Evolutionary conservation across 1,284 basidiomycete genomes (phyloP).

Genomic region (Baeospora myosura): DNA sequence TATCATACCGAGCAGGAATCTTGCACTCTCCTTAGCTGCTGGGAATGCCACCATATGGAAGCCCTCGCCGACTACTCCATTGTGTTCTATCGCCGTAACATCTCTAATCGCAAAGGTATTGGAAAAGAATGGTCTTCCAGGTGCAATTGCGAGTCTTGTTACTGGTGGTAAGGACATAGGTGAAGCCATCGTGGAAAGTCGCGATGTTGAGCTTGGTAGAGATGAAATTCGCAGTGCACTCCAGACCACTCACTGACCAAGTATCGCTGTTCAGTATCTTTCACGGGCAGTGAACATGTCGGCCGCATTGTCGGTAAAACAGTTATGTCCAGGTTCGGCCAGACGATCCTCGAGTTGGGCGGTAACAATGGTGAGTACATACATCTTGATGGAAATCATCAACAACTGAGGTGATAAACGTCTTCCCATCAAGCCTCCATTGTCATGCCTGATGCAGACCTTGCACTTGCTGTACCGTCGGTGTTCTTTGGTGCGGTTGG

Average conservation of each 20-base stretch:
- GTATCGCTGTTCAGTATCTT: slow-evolving; percentile 71
- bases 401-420: background rate
- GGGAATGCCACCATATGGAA: slow-evolving; percentile 96
- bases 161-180: slow-evolving; percentile 81
- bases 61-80: slow-evolving; percentile 82
- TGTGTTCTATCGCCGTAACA: slow-evolving; percentile 84
- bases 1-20: slow-evolving; percentile 55
- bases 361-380: slow-evolving; percentile 76
- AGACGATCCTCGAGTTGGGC: slow-evolving; percentile 86
- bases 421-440: slow-evolving; percentile 59
- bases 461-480: slow-evolving; percentile 79
- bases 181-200: slow-evolving; percentile 68
- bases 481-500: slow-evolving; percentile 93
- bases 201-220: slow-evolving; percentile 68
- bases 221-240: slow-evolving; percentile 1
- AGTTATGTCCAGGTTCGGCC: slow-evolving; percentile 78
- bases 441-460: slow-evolving; percentile 89
- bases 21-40: slow-evolving; percentile 81
- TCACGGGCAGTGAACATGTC: slow-evolving; percentile 88
- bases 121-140: slow-evolving; percentile 75
- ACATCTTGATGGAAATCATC: slow-evolving; percentile 9
- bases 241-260: slow-evolving; percentile 4
- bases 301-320: slow-evolving; percentile 78
- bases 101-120: slow-evolving; percentile 78
- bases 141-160: slow-evolving; percentile 76